Evolutionary conservation across 148 eudicot genomes (phyloP).

Genomic region (Chenopodium quinoa): DNA sequence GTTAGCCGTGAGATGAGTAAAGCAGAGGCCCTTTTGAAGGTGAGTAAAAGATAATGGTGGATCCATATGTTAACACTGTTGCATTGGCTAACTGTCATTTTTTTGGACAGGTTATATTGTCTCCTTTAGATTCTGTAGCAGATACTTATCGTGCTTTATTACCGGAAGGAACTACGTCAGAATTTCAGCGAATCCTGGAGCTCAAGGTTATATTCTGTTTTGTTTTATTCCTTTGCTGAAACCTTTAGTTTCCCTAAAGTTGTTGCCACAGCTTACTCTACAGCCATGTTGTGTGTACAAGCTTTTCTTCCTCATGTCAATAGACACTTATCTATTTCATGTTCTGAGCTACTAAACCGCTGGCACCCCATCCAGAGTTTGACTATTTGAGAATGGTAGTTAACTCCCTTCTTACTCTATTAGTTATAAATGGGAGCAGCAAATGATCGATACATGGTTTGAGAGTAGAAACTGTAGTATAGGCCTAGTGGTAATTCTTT

Average conservation of each 20-base stretch:
- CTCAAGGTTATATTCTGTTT: constrained; percentile 58
- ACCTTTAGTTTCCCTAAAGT: not conserved
- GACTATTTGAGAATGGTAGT: not conserved
- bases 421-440: constrained; percentile 4
- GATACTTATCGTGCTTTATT: constrained; percentile 92
- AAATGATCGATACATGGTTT: not conserved
- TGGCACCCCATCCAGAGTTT: not conserved
- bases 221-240: not conserved
- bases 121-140: constrained; percentile 94
- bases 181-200: constrained; percentile 89
- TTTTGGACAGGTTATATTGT: constrained; percentile 75
- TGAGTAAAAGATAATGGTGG: constrained; percentile 20
- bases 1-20: constrained; percentile 98
- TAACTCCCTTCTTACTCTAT: not conserved
- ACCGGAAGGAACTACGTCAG: constrained; percentile 92
- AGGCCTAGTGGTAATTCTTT: not conserved
- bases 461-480: not conserved
- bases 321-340: not conserved
- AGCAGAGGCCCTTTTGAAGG: constrained; percentile 97
- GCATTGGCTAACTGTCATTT: constrained; percentile 22
- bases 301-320: no score
- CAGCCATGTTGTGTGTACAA: not conserved
- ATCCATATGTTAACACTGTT: not conserved
- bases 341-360: not conserved
- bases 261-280: not conserved